phyloP scores from a whole-genome alignment of 345 rosid species.

The Rhodomyrtus tomentosa region DNA sequence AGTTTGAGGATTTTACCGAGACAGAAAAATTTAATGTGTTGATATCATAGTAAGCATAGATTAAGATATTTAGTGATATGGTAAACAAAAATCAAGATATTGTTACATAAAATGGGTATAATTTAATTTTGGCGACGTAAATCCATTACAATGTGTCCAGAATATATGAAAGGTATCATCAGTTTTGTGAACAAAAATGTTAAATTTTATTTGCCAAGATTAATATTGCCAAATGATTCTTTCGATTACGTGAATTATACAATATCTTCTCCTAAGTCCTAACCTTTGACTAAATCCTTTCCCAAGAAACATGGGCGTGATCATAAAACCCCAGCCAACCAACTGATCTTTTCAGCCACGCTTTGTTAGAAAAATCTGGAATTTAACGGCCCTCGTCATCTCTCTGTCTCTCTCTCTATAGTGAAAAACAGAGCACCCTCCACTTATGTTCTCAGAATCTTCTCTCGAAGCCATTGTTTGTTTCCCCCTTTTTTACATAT shows the following conservation, averaged over 20 bases:
- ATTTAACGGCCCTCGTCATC: slow-evolving; percentile 12
- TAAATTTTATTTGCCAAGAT: not conserved
- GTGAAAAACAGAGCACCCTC: not conserved
- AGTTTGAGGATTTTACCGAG: not conserved
- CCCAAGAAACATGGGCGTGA: not conserved
- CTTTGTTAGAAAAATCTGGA: slow-evolving; percentile 33
- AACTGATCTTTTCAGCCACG: slow-evolving; percentile 23
- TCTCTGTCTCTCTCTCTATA: slow-evolving; percentile 1
- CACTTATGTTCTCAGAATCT: slow-evolving; percentile 26
- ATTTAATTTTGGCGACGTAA: not conserved
- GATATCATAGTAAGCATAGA: not conserved
- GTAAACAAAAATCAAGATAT: not conserved
- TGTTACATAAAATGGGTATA: no score
- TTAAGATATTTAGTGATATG: no score
- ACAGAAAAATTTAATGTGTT: not conserved
- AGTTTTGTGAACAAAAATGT: no score
- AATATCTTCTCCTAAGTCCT: not conserved
- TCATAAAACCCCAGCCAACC: slow-evolving; percentile 3
- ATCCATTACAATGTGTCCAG: not conserved
- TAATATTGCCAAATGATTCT: not conserved
- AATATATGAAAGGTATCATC: not conserved
- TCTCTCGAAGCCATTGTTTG: slow-evolving; percentile 2
- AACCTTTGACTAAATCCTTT: not conserved
- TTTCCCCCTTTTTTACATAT: not conserved
- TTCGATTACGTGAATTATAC: not conserved